These are phyloP conservation scores for Canariomyces notabilis DNA, from an alignment of 2,329 filamentous ascomycete species.

Conservation along the genomic window DNA sequence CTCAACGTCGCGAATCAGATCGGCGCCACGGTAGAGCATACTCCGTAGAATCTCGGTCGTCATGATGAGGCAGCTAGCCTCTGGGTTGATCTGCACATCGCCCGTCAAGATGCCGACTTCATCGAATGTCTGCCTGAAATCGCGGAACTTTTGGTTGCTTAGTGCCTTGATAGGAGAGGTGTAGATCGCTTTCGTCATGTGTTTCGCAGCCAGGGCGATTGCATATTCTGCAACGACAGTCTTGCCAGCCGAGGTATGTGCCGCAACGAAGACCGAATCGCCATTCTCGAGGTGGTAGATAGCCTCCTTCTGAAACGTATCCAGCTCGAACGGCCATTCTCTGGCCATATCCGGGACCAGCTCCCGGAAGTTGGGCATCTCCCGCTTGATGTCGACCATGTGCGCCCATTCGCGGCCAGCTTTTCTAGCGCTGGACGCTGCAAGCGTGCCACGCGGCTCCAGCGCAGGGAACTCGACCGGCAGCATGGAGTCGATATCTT, in stretches of 20 bases:
- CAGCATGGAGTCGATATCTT: slow-evolving; percentile 77
- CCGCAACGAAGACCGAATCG: slow-evolving; percentile 95
- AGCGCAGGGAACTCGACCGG: slow-evolving; percentile 91
- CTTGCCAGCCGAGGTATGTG: slow-evolving; percentile 95
- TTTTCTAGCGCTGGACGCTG: slow-evolving; percentile 65
- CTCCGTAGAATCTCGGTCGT: slow-evolving; percentile 96
- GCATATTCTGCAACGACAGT: slow-evolving; percentile 98
- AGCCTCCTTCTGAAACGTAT: slow-evolving; percentile 97
- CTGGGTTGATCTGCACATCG: slow-evolving; percentile 95
- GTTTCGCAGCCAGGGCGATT: slow-evolving; percentile 90
- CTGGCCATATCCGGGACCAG: slow-evolving; percentile 94
- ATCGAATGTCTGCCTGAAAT: slow-evolving; percentile 85
- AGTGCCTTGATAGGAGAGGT: slow-evolving; percentile 97
- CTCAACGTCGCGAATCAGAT: slow-evolving; percentile 93
- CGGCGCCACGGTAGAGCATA: slow-evolving; percentile 95
- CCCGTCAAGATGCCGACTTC: slow-evolving; percentile 96
- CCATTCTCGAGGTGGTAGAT: slow-evolving; percentile 95
- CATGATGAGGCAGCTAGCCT: slow-evolving; percentile 98
- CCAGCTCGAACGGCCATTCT: slow-evolving; percentile 94
- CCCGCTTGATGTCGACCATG: slow-evolving; percentile 92
- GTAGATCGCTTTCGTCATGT: slow-evolving; percentile 99
- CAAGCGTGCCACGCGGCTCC: slow-evolving; percentile 74
- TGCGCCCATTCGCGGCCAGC: slow-evolving; percentile 90
- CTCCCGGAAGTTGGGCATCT: slow-evolving; percentile 90
- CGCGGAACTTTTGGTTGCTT: slow-evolving; percentile 97